These are phyloP conservation scores for Coemansia sp. DNA, from an alignment of 192 early-diverging fungal genomes.

Conservation along the genomic window DNA sequence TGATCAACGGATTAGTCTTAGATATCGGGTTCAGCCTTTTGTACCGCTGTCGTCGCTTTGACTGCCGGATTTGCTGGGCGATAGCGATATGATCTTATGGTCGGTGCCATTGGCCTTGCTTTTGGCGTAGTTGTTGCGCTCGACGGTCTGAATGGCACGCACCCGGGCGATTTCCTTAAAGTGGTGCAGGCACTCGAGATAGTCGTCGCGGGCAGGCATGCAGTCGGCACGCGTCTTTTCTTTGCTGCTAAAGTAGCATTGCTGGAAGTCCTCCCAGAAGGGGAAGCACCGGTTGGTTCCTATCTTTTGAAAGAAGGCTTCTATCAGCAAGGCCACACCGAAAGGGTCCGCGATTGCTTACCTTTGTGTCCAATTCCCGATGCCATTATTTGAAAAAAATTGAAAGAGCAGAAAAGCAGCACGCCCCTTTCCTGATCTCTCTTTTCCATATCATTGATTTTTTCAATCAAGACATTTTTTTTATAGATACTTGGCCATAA, in stretches of 20 bases:
- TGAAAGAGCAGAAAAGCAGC: neutral
- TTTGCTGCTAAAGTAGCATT: constrained; percentile 76
- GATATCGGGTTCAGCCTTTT: constrained; percentile 1
- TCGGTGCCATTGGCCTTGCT: constrained; percentile 44
- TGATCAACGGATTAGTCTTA: neutral
- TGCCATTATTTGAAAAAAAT: constrained; percentile 22
- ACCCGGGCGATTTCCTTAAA: constrained; percentile 75
- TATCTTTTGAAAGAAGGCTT: constrained; percentile 21
- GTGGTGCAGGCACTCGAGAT: constrained; percentile 94
- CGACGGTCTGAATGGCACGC: constrained; percentile 49
- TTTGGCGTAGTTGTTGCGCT: constrained; percentile 46
- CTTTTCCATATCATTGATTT: neutral
- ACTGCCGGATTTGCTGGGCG: neutral
- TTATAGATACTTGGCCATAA: constrained; percentile 3
- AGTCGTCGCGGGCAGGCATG: constrained; percentile 80
- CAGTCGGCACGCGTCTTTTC: constrained; percentile 77
- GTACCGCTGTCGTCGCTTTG: neutral
- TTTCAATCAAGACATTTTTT: neutral
- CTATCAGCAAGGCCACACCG: neutral
- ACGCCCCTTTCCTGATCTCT: neutral
- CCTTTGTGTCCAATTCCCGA: constrained; percentile 51
- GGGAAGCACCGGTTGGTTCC: constrained; percentile 90
- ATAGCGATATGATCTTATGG: constrained; percentile 44
- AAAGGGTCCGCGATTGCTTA: constrained; percentile 10
- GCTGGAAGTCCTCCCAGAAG: constrained; percentile 96